These are phyloP conservation scores for Debaryomyces psychrophilus DNA, from an alignment of 1,139 yeast genomes.

Conservation along the genomic window DNA sequence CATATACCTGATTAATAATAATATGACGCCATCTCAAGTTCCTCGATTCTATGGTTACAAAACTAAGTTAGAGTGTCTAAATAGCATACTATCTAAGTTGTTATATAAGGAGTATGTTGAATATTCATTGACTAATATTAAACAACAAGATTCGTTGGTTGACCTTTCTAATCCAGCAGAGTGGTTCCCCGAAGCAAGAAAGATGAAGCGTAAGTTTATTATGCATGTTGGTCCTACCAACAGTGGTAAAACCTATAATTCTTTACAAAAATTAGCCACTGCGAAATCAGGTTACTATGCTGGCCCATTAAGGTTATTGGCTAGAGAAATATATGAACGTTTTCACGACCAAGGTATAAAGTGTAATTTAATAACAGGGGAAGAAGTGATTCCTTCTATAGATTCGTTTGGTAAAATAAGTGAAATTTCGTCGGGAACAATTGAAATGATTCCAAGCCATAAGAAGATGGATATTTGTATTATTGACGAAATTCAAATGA, in stretches of 20 bases:
- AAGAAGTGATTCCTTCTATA: slow-evolving; percentile 74
- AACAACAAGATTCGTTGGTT: slow-evolving; percentile 25
- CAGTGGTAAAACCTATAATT: slow-evolving; percentile 92
- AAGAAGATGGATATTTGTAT: slow-evolving; percentile 82
- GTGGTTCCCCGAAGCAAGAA: slow-evolving; percentile 88
- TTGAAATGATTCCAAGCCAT: slow-evolving; percentile 83
- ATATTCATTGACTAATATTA: slow-evolving; percentile 18
- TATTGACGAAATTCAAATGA: slow-evolving; percentile 96
- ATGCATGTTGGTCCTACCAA: slow-evolving; percentile 98
- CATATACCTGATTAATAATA: slow-evolving; percentile 22
- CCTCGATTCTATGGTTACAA: slow-evolving; percentile 20
- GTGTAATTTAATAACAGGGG: slow-evolving; percentile 92
- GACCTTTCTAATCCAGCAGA: slow-evolving; percentile 75
- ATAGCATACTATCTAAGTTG: slow-evolving; percentile 26
- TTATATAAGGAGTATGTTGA: slow-evolving; percentile 28
- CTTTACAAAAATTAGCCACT: slow-evolving; percentile 66
- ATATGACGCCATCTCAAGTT: slow-evolving; percentile 25
- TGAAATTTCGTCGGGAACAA: slow-evolving; percentile 81
- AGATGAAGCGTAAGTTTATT: slow-evolving; percentile 72
- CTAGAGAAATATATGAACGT: slow-evolving; percentile 86
- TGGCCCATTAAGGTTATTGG: slow-evolving; percentile 88
- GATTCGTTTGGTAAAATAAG: slow-evolving; percentile 74
- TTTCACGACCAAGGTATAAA: slow-evolving; percentile 65
- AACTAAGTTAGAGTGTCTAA: slow-evolving; percentile 24
- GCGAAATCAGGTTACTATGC: slow-evolving; percentile 89